Evolutionary conservation across 2,329 filamentous ascomycete genomes (phyloP).

Genomic region (Fusarium subglutinans): DNA sequence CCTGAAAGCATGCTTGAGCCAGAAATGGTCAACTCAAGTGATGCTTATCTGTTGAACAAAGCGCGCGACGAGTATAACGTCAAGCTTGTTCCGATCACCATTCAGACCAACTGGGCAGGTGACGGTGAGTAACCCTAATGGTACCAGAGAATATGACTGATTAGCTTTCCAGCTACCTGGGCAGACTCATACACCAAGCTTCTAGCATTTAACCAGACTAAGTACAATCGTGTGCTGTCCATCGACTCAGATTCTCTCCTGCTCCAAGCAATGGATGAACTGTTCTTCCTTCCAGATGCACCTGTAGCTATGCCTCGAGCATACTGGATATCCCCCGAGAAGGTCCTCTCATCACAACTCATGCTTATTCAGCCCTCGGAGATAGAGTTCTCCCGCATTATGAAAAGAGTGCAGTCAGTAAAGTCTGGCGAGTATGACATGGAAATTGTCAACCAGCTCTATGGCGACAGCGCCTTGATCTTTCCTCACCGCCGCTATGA

Average conservation of each 20-base stretch:
- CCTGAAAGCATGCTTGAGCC: constrained; percentile 50
- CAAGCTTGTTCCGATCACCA: constrained; percentile 52
- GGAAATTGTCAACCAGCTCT: constrained; percentile 73
- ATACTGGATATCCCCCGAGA: constrained; percentile 71
- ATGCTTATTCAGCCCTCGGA: constrained; percentile 67
- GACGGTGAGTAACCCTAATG: constrained; percentile 45
- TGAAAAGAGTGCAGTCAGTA: constrained; percentile 38
- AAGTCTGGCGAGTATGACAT: constrained; percentile 65
- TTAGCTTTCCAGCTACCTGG: constrained; percentile 60
- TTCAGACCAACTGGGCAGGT: constrained; percentile 48
- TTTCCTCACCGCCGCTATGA: constrained; percentile 72
- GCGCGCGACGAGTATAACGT: constrained; percentile 56
- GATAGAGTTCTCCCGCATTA: constrained; percentile 56
- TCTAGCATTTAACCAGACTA: constrained; percentile 72
- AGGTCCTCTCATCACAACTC: constrained; percentile 66
- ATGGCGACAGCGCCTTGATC: constrained; percentile 65
- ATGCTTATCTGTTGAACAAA: constrained; percentile 50
- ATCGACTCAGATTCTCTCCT: constrained; percentile 71
- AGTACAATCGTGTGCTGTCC: constrained; percentile 62
- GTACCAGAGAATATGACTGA: background rate
- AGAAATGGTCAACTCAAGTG: constrained; percentile 35
- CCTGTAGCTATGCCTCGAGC: constrained; percentile 75
- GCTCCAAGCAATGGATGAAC: constrained; percentile 72
- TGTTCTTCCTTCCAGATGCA: constrained; percentile 71
- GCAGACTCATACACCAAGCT: constrained; percentile 74